Evolutionary conservation across 148 eudicot genomes (phyloP).

Genomic region (Rhododendron mucronatum): DNA sequence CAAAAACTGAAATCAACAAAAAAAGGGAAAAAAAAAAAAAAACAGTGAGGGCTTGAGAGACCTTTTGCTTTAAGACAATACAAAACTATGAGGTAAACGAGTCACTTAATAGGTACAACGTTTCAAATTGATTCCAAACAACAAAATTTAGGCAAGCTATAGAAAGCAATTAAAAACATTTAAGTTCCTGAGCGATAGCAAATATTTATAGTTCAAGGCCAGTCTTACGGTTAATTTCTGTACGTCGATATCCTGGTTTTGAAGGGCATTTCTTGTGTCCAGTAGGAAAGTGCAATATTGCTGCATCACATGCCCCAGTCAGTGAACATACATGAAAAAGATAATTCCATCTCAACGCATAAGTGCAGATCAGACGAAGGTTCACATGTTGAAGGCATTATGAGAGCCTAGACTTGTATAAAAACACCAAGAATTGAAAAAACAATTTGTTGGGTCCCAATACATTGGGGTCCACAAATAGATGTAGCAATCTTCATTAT

Average conservation of each 20-base stretch:
- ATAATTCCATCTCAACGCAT: neutral
- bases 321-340: conserved; percentile 6
- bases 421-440: neutral
- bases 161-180: neutral
- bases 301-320: conserved; percentile 54
- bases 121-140: neutral
- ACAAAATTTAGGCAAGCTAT: conserved; percentile 10
- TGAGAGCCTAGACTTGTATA: neutral
- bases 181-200: neutral
- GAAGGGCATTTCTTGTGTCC: conserved; percentile 80
- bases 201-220: neutral
- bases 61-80: neutral
- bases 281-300: conserved; percentile 85
- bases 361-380: conserved; percentile 6
- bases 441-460: neutral
- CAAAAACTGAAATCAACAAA: conserved; percentile 1
- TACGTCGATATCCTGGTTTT: conserved; percentile 80
- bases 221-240: conserved; percentile 69
- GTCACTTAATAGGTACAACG: neutral
- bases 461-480: neutral
- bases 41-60: neutral
- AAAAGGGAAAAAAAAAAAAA: neutral
- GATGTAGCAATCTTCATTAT: neutral
- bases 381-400: neutral
- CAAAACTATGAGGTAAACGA: neutral